These are phyloP conservation scores for Lichtheimia corymbifera DNA, from an alignment of 371 early-diverging fungal species.

Conservation along the genomic window DNA sequence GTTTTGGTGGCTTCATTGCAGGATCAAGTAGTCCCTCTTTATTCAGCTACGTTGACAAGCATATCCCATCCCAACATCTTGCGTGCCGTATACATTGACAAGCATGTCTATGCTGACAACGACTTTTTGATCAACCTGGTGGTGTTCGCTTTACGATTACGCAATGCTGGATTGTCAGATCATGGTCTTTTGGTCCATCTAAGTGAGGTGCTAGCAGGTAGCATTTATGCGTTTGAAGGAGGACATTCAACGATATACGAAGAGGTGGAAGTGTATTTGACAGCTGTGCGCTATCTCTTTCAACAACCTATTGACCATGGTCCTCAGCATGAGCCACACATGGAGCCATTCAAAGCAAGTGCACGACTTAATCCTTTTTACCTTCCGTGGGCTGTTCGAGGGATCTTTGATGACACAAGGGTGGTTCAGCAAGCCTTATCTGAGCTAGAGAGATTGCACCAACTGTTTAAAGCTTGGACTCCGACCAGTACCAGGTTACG, in stretches of 20 bases:
- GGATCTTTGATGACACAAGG: slow-evolving; percentile 68
- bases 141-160: slow-evolving; percentile 76
- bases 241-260: slow-evolving; percentile 94
- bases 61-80: slow-evolving; percentile 84
- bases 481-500: slow-evolving; percentile 68
- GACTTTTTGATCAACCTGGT: slow-evolving; percentile 88
- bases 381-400: slow-evolving; percentile 90
- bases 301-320: slow-evolving; percentile 13
- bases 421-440: slow-evolving; percentile 53
- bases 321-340: slow-evolving; percentile 6
- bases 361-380: slow-evolving; percentile 77
- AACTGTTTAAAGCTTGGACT: slow-evolving; percentile 75
- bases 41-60: slow-evolving; percentile 87
- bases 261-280: slow-evolving; percentile 82
- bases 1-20: slow-evolving; percentile 78
- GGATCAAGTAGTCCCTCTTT: slow-evolving; percentile 93
- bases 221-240: slow-evolving; percentile 76
- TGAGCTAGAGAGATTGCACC: slow-evolving; percentile 64
- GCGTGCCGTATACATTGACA: slow-evolving; percentile 88
- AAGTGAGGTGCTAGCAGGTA: slow-evolving; percentile 84
- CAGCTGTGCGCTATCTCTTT: slow-evolving; percentile 41
- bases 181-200: slow-evolving; percentile 83
- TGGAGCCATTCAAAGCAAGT: slow-evolving; percentile 52
- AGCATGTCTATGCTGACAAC: slow-evolving; percentile 63
- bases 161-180: slow-evolving; percentile 84